A percentile compares a stretch with the other conserved stretches of the same genome.
These are phyloP conservation scores for Epichloe elymi DNA, from an alignment of 2,329 filamentous ascomycete species.

Conservation along the genomic window DNA sequence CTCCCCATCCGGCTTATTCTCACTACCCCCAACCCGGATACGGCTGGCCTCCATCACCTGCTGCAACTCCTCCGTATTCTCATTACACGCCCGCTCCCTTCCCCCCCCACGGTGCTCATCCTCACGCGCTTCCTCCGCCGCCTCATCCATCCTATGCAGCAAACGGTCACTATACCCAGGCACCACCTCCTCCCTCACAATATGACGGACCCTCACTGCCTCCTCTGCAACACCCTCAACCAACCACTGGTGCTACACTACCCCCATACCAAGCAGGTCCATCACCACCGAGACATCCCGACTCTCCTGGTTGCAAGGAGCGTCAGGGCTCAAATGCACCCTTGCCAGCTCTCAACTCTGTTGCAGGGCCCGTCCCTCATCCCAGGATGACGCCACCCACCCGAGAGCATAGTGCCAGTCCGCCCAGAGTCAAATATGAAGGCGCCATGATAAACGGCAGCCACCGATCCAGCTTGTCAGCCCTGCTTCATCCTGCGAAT, in stretches of 20 bases:
- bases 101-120: constrained; percentile 13
- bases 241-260: constrained; percentile 8
- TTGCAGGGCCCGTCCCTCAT: constrained; percentile 13
- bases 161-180: constrained; percentile 14
- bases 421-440: constrained; percentile 29
- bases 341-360: constrained; percentile 26
- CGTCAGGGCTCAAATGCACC: constrained; percentile 31
- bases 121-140: constrained; percentile 14
- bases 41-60: constrained; percentile 42
- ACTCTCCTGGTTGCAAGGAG: constrained; percentile 31
- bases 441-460: constrained; percentile 14
- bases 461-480: constrained; percentile 34
- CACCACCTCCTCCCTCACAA: constrained; percentile 1
- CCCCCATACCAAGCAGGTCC: constrained; percentile 21
- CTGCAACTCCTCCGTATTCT: constrained; percentile 39
- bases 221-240: constrained; percentile 20
- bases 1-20: constrained; percentile 20
- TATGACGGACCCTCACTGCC: constrained; percentile 26
- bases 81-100: constrained; percentile 30
- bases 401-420: constrained; percentile 34
- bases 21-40: constrained; percentile 33
- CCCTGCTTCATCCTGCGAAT: constrained; percentile 38
- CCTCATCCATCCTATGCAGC: constrained; percentile 16
- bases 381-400: constrained; percentile 27
- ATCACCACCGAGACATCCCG: constrained; percentile 22